Conservation (phyloP, 345 rosid genomes). For the Salix brachista region DNA sequence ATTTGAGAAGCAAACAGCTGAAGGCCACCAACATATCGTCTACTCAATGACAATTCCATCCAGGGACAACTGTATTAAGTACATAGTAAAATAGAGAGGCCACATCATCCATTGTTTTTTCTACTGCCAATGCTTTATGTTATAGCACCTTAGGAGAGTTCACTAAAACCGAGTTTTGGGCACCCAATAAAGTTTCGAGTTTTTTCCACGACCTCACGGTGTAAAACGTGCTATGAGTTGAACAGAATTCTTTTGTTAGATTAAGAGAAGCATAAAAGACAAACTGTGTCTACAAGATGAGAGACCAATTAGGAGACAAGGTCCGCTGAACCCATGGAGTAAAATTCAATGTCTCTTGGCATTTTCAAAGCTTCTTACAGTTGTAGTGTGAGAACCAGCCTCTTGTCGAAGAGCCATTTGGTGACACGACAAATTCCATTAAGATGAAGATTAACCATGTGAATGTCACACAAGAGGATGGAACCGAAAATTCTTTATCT, state of each 20-base stretch:
- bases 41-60: neutral
- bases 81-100: neutral
- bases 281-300: slow-evolving; percentile 35
- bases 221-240: slow-evolving; percentile 24
- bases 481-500: slow-evolving; percentile 5
- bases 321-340: slow-evolving; percentile 10
- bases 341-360: slow-evolving; percentile 12
- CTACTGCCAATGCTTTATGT: neutral
- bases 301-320: slow-evolving; percentile 42
- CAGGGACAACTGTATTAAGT: neutral
- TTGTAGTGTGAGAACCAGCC: slow-evolving; percentile 16
- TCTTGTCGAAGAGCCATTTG: slow-evolving; percentile 25
- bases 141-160: neutral
- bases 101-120: neutral
- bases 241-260: slow-evolving; percentile 3
- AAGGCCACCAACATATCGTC: neutral
- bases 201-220: slow-evolving; percentile 25
- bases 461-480: slow-evolving; percentile 1
- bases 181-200: slow-evolving; percentile 8
- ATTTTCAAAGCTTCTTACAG: neutral
- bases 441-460: slow-evolving; percentile 10
- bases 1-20: neutral
- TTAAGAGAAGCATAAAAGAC: slow-evolving; percentile 22
- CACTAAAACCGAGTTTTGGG: slow-evolving; percentile 1
- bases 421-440: neutral